Evolutionary conservation across 495 filamentous ascomycete species (phyloP).

Genomic region (Schizothecium vesticola): DNA sequence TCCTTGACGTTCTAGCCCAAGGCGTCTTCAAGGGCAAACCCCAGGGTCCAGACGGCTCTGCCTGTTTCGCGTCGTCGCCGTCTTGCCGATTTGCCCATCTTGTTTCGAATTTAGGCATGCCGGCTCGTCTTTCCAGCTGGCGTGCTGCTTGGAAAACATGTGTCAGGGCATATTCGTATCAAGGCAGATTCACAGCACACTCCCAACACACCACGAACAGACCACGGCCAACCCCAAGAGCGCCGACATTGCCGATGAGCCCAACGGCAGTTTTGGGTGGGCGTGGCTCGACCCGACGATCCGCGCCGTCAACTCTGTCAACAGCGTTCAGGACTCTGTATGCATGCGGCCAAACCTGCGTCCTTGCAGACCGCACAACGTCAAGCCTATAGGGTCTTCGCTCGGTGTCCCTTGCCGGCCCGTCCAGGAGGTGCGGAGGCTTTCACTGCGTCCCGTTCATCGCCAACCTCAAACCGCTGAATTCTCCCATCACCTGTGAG

Average conservation of each 20-base stretch:
- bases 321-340: not conserved
- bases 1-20: not conserved
- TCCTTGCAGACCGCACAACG: not conserved
- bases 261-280: not conserved
- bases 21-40: not conserved
- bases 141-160: not conserved
- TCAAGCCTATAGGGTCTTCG: not conserved
- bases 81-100: not conserved
- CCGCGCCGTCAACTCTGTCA: not conserved
- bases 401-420: not conserved
- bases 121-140: conserved; percentile 4
- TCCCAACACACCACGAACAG: not conserved
- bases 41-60: not conserved
- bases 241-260: too few species aligned
- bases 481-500: not conserved
- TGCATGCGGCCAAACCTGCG: not conserved
- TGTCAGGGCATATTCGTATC: not conserved
- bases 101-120: conserved; percentile 4
- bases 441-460: not conserved
- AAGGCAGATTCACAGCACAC: not conserved
- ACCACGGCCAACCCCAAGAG: not conserved
- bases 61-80: not conserved
- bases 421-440: not conserved
- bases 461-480: not conserved
- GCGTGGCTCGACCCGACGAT: not conserved